Conservation (phyloP, 2,329 filamentous ascomycete genomes). For the Scedosporium apiospermum region DNA sequence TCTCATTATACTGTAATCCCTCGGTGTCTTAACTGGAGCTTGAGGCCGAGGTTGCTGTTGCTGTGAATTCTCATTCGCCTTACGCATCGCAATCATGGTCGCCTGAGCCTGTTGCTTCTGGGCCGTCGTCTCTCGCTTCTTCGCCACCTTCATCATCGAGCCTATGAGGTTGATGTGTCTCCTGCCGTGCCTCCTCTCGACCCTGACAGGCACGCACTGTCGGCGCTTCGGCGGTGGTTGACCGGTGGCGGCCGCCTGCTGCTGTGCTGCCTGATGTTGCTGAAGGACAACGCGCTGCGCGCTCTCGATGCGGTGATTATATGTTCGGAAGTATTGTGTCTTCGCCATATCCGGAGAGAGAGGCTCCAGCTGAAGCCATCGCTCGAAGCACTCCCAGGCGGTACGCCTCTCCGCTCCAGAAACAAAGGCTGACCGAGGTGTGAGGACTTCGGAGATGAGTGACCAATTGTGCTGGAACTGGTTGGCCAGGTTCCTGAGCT, state of each 20-base stretch:
- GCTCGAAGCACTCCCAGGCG: constrained; percentile 97
- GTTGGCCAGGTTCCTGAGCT: constrained; percentile 72
- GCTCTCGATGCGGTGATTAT: constrained; percentile 50
- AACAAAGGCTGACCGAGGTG: constrained; percentile 64
- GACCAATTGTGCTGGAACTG: constrained; percentile 98
- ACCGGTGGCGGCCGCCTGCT: not conserved
- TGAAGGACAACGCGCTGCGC: constrained; percentile 46
- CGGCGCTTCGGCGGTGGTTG: constrained; percentile 38
- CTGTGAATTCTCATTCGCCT: constrained; percentile 57
- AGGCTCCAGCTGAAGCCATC: constrained; percentile 88
- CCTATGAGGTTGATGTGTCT: constrained; percentile 85
- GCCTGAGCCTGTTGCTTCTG: constrained; percentile 88
- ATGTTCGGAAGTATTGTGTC: constrained; percentile 83
- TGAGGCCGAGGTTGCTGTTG: constrained; percentile 18
- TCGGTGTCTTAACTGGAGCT: constrained; percentile 58
- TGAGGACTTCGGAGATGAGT: constrained; percentile 74
- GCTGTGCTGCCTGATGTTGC: constrained; percentile 33
- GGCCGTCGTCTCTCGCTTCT: constrained; percentile 77
- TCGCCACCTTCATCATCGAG: constrained; percentile 88
- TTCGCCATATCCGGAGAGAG: constrained; percentile 89
- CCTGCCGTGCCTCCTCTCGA: constrained; percentile 78
- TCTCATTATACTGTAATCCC: constrained; percentile 83
- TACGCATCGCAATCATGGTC: constrained; percentile 70
- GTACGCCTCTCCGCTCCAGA: constrained; percentile 84
- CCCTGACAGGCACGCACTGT: constrained; percentile 68